Evolutionary conservation across 345 rosid species (phyloP), one percentile per base, ranked within the genome.

Genomic region (Atalantia buxifolia): DNA sequence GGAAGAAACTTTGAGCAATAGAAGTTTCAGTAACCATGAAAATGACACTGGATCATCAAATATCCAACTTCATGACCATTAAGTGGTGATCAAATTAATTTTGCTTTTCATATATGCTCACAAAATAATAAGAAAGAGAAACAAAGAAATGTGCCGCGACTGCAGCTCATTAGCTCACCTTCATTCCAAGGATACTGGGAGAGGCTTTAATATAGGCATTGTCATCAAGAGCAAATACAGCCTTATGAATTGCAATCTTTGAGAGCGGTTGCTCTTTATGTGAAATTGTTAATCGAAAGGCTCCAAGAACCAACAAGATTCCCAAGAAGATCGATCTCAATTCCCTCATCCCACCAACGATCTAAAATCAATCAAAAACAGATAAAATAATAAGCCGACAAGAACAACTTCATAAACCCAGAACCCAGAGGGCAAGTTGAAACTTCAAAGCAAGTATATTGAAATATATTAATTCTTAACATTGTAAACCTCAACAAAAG

Each of bases 221-320:
- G 19, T 60, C 79, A 59, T 72, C 65, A 78, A 89, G 82, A 70
- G 85, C 53, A 22, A 80, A 78, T 14, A 63, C 79, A 25, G 88
- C 78, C 71, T 77, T 81, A 30, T 85, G 88, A 72, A 90, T 76
- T 57, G 85, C 87, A 80, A 92, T 89, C 69, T 66, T 83, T 19
- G 92, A 88, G 48, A 92, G 84, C 38, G 94, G 92, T 50, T 92
- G 88, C 35, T 77, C 89, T 69, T 82, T 79, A 86, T 92, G 89
- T 38, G 90, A 85, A 42, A 53, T 71, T 71, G 81, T 87, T 80
- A 63, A 69, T 84, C 81, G 87, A 84, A 89, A 69, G 70, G 64
- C 74, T 70, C 85, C 89, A 60, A 88, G 84, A 88, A 84, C 70
- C 42, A 79, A 57, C 1, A 81, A 18, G 76, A 84, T 24, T 50